Evolutionary conservation across 257 asterid species (phyloP), one percentile per base, ranked within the genome.

Genomic region (Przewalskia tangutica): DNA sequence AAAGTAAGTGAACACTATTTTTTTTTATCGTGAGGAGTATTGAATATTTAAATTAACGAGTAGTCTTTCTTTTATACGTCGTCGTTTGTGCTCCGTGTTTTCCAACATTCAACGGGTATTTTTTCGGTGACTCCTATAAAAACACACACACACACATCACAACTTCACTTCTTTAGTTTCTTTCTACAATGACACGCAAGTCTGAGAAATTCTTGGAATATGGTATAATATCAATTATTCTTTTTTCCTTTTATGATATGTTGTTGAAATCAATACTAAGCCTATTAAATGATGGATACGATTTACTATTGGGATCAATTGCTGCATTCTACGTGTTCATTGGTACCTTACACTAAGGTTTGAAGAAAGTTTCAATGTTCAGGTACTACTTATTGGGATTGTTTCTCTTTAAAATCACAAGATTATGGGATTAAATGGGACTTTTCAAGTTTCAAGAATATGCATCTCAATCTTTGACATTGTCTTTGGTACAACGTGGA

Each of bases 361-460:
- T 34, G 99, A 94, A 89, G 99, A 95, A 83, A 95, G 99, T 90
- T 95, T 94, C 93, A 95, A 94, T 85, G 85, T 95, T 85, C 99
- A 94, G 98, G 99, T 94, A 32, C 60, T 36, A 16, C 51, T 50
- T 16, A 9, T 13, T n/a, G n/a, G n/a, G n/a, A n/a, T n/a, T 78
- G 53, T 66, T 50, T 56, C 18, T 9, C 10, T 63, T 9, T 42
- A 20, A 8, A 44, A 44, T 70, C 40, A 70, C 18, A 62, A 27
- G 42, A 34, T 64, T 32, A 14, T 3, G n/a, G 11, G 10, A 42
- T 16, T 5, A 55, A 55, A 6, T 55, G 8, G 60, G 60, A 55
- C 20, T 55, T 55, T 55, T 6, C 20, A 55, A 55, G 60, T 17
- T 55, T 16, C 60, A 55, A 55, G 17, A 55, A 16, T 55, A 55